These are phyloP conservation scores for Symbiodinium natans DNA, from an alignment of 73 alveolate species.

Conservation along the genomic window DNA sequence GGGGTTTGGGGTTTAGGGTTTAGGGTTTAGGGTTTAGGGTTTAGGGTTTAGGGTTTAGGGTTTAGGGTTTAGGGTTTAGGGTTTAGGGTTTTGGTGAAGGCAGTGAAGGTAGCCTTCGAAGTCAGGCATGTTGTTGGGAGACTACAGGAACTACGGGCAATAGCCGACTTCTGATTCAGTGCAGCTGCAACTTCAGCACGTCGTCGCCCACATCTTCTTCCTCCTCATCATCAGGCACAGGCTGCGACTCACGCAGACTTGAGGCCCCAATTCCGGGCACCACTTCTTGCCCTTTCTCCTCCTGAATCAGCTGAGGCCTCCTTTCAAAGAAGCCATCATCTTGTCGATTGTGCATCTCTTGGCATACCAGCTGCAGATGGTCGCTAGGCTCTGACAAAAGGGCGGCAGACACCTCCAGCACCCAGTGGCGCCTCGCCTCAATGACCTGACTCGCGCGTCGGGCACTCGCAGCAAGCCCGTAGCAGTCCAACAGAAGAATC, in stretches of 20 bases:
- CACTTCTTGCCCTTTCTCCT: neutral
- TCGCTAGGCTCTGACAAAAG: neutral
- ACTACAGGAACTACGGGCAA: no score
- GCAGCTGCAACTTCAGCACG: neutral
- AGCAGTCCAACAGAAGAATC: conserved; percentile 33
- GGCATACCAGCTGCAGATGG: neutral
- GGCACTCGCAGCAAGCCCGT: conserved; percentile 17
- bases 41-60: no score
- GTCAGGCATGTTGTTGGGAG: no score
- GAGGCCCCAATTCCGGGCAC: neutral
- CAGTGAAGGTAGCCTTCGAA: no score
- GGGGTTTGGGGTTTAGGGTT: no score
- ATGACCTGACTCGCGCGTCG: conserved; percentile 38
- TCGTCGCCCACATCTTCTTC: neutral
- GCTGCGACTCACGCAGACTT: neutral
- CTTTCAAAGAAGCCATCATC: neutral
- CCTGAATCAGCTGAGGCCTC: neutral
- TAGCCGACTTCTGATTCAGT: no score
- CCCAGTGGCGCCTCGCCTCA: conserved; percentile 57
- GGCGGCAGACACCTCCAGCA: conserved; percentile 36
- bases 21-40: no score
- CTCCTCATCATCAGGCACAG: neutral
- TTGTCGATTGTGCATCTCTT: no score
- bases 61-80: no score
- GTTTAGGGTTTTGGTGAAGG: no score